Conservation (phyloP, 148 eudicot species). For the Camellia sinensis region DNA sequence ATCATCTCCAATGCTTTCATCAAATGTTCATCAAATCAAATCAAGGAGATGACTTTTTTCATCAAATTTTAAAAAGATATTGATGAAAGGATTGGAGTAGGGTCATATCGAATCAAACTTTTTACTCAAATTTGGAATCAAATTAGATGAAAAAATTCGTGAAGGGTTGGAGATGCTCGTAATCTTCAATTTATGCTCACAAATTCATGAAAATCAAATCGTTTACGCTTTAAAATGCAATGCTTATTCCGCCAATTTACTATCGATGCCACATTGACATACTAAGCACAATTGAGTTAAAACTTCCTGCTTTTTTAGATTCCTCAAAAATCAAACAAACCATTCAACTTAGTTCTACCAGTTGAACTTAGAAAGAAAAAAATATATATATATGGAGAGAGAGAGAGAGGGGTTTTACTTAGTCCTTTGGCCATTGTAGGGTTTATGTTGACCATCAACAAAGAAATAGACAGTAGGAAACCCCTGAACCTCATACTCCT, state of each 20-base stretch:
- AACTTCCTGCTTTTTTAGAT: no score
- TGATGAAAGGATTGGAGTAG: no score
- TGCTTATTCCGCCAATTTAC: not conserved
- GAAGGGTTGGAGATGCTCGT: not conserved
- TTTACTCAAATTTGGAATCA: no score
- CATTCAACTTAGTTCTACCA: not conserved
- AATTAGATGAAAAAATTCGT: no score
- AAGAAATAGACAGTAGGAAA: constrained; percentile 82
- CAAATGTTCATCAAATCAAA: no score
- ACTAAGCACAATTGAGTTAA: not conserved
- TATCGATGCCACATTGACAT: not conserved
- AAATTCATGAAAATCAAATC: not conserved
- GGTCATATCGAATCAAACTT: no score
- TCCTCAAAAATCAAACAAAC: no score
- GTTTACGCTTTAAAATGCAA: not conserved
- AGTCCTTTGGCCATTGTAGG: constrained; percentile 65
- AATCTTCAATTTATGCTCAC: not conserved
- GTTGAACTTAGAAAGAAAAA: no score
- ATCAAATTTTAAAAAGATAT: no score
- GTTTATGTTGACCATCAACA: constrained; percentile 77
- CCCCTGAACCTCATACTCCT: constrained; percentile 74
- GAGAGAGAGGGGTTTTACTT: constrained; percentile 40
- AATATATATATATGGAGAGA: not conserved
- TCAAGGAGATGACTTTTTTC: no score
- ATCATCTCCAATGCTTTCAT: no score